Evolutionary conservation across 495 filamentous ascomycete species (phyloP), one percentile per base, ranked within the genome.

Genomic region (Xylaria sp.): DNA sequence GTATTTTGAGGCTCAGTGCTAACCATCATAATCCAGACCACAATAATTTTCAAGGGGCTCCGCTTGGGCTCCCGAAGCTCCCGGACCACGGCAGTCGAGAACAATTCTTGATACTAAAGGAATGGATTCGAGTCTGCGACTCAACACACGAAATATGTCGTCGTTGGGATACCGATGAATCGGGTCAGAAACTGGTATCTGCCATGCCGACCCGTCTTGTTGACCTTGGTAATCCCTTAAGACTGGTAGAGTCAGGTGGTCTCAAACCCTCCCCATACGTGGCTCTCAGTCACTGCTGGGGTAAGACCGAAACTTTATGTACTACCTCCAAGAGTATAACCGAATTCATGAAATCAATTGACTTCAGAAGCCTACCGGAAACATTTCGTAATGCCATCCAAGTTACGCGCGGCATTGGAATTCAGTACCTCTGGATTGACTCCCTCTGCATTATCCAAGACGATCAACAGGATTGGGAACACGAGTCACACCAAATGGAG

Each of bases 401-500:
- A 58, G 53, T 58, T 58, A 58, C 53, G 4, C 26, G 53, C 53
- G 53, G 53, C n/a, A 48, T 79, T 14, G 61, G 50, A 0, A 41
- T 79, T 0, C 65, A 48, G 19, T 81, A 73, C 44, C 59, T 83
- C 4, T 82, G 81, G 82, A 77, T 84, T n/a, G 82, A 83, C 67
- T 82, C 44, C 2, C 80, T 84, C 15, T 83, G 82, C 69, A 85
- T 84, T 37, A 78, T 83, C 24, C 82, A 85, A 61, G 76, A 77
- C 2, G 68, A 70, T 11, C 40, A 44, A 12, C 73, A 73, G 0
- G 83, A 85, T 69, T 85, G 79, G 75, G 71, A 29, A 29, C n/a
- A 12, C 77, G 85, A 67, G 61, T 79, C 15, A 72, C 67, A 33
- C 55, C 50, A 33, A 11, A 85, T 86, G 83, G 78, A 81, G 63